These are phyloP conservation scores for Cyclostephanos tholiformis DNA, from an alignment of 108 stramenopile genomes.

Conservation along the genomic window DNA sequence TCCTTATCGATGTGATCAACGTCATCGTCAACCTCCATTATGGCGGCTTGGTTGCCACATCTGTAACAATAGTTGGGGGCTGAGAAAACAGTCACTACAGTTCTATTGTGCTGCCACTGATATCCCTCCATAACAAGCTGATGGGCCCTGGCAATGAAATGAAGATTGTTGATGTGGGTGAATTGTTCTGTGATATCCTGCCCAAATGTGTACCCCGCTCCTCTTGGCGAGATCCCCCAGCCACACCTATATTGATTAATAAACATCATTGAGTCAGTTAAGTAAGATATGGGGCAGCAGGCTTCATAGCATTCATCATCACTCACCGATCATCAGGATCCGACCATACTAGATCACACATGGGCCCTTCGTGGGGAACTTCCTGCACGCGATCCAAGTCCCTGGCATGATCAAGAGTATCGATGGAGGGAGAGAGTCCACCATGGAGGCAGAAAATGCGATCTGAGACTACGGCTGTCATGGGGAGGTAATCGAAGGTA, in stretches of 20 bases:
- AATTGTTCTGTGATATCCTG: slow-evolving; percentile 94
- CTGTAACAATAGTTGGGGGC: slow-evolving; percentile 98
- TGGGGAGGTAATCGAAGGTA: slow-evolving; percentile 94
- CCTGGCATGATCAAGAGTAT: slow-evolving; percentile 91
- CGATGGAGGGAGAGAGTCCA: slow-evolving; percentile 92
- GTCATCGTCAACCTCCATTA: slow-evolving; percentile 84
- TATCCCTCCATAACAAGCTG: slow-evolving; percentile 98
- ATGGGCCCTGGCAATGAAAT: slow-evolving; percentile 93
- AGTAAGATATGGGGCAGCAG: background rate
- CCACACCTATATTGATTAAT: slow-evolving; percentile 45
- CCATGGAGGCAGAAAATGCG: slow-evolving; percentile 95
- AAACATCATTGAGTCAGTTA: background rate
- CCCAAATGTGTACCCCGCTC: slow-evolving; percentile 95
- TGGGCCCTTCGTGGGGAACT: slow-evolving; percentile 99
- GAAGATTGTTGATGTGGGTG: slow-evolving; percentile 89
- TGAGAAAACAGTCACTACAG: slow-evolving; percentile 94
- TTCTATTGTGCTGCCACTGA: slow-evolving; percentile 81
- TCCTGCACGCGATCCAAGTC: slow-evolving; percentile 97
- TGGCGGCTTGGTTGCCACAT: slow-evolving; percentile 97
- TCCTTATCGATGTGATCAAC: slow-evolving; percentile 60
- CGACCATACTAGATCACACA: slow-evolving; percentile 99
- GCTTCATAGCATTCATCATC: background rate
- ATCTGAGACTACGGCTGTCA: slow-evolving; percentile 94
- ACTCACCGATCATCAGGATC: slow-evolving; percentile 96
- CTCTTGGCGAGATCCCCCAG: slow-evolving; percentile 90